Evolutionary conservation across 805 yeast genomes (phyloP).

Genomic region (Candida maesae): DNA sequence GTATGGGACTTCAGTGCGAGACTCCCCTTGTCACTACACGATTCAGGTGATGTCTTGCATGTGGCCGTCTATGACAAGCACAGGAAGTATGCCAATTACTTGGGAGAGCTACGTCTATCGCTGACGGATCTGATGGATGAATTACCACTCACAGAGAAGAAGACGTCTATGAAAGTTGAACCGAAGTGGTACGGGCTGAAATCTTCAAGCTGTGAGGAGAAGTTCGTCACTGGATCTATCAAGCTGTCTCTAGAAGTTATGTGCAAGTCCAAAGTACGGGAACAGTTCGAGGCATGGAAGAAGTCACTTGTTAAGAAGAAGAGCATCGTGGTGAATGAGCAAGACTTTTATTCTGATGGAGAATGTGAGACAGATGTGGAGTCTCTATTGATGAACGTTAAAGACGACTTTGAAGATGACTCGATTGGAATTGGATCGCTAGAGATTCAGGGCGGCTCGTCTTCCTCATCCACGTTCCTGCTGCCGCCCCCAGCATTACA

Average conservation of each 20-base stretch:
- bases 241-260: constrained; percentile 39
- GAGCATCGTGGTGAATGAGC: constrained; percentile 20
- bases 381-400: constrained; percentile 15
- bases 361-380: constrained; percentile 27
- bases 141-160: not conserved
- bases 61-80: constrained; percentile 27
- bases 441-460: not conserved
- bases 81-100: constrained; percentile 24
- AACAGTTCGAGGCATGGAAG: constrained; percentile 23
- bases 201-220: constrained; percentile 36
- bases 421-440: constrained; percentile 1
- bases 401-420: constrained; percentile 1
- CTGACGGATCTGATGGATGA: constrained; percentile 19
- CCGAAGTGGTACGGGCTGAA: constrained; percentile 44
- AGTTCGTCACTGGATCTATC: constrained; percentile 47
- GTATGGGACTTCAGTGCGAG: constrained; percentile 21
- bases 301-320: constrained; percentile 4
- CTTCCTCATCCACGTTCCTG: not conserved
- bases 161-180: constrained; percentile 11
- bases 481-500: not conserved
- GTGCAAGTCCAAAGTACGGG: constrained; percentile 18
- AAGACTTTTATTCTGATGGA: constrained; percentile 24
- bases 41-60: constrained; percentile 16
- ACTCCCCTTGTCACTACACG: constrained; percentile 11
- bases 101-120: constrained; percentile 27